Evolutionary conservation across 1,139 yeast genomes (phyloP), one percentile per base, ranked within the genome.

Genomic region (Kodamaea arcana): DNA sequence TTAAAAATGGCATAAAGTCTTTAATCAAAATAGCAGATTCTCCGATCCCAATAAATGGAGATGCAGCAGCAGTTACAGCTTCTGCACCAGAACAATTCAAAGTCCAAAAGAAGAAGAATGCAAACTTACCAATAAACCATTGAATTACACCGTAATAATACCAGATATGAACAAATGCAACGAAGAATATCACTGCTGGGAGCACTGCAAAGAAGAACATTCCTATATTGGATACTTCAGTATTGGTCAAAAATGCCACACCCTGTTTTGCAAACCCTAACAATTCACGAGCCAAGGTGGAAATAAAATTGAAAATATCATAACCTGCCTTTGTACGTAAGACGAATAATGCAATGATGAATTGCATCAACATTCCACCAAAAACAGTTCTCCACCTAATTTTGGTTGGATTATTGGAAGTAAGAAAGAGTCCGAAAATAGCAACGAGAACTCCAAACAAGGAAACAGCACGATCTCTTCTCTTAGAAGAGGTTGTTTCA

Each of bases 31-130:
- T 71, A 8, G 83, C 83, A 36, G 78, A 69, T 58, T 79, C 85
- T 51, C 85, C 84, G 49, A 77, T 80, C 32, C 85, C 85, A 48
- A 79, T 69, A 51, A 79, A 79, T 4, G 85, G 85, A 28, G 83
- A 75, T 1, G 84, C 84, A 30, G 83, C 81, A 10, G 83, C 83
- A 23, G 79, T 80, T 34, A 78, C 74, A 18, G 84, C 78, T 53
- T 79, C 85, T 31, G 84, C 83, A 46, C 85, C 85, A 22, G 79
- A 69, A 13, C 77, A 76, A 43, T 67, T 62, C 64, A 78, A 68
- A 24, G 78, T 54, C 83, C 83, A 79, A 64, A 72, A 76, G 63
- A 79, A 78, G 47, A 78, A 69, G 50, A 58, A 57, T 15, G 83
- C 80, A 47, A 77, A 75, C 56, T 79, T 79, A 31, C 69, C 69